These are phyloP conservation scores for Cicer judaicum DNA, from an alignment of 306 rosid genomes.

Conservation along the genomic window DNA sequence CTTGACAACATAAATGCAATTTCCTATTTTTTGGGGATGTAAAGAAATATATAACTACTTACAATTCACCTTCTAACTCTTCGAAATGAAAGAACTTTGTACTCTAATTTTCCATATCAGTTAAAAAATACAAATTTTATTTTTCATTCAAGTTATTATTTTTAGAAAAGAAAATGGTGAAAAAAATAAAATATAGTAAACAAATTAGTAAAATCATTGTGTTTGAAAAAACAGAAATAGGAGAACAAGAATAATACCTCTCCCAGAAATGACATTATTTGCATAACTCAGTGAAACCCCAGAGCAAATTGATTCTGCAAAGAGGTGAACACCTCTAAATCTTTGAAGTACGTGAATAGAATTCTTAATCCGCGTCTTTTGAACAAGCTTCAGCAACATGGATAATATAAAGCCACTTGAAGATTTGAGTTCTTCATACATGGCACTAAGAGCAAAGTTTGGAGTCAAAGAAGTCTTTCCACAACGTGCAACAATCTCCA, in stretches of 20 bases:
- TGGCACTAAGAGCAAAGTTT: slow-evolving; percentile 64
- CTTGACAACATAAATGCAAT: neutral
- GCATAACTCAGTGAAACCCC: slow-evolving; percentile 54
- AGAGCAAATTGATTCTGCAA: slow-evolving; percentile 76
- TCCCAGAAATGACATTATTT: slow-evolving; percentile 48
- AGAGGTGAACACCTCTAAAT: slow-evolving; percentile 74
- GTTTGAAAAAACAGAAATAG: slow-evolving; percentile 31
- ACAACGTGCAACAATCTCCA: slow-evolving; percentile 91
- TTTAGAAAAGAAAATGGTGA: slow-evolving; percentile 6
- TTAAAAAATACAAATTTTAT: neutral
- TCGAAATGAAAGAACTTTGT: slow-evolving; percentile 5
- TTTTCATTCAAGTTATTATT: neutral
- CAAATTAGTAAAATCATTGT: slow-evolving; percentile 1
- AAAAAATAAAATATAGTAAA: slow-evolving; percentile 22
- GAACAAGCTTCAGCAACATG: slow-evolving; percentile 77
- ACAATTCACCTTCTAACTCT: slow-evolving; percentile 14
- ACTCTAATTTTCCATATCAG: neutral
- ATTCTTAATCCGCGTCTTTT: slow-evolving; percentile 62
- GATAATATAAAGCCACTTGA: slow-evolving; percentile 81
- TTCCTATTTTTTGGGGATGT: neutral
- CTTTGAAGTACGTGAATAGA: slow-evolving; percentile 86
- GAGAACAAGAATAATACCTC: slow-evolving; percentile 60
- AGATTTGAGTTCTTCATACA: slow-evolving; percentile 85
- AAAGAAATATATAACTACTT: slow-evolving; percentile 5
- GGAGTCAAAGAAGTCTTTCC: slow-evolving; percentile 72